These are phyloP conservation scores for Pelargonium exstipulatum DNA, from an alignment of 441 rosid genomes.

Conservation along the genomic window DNA sequence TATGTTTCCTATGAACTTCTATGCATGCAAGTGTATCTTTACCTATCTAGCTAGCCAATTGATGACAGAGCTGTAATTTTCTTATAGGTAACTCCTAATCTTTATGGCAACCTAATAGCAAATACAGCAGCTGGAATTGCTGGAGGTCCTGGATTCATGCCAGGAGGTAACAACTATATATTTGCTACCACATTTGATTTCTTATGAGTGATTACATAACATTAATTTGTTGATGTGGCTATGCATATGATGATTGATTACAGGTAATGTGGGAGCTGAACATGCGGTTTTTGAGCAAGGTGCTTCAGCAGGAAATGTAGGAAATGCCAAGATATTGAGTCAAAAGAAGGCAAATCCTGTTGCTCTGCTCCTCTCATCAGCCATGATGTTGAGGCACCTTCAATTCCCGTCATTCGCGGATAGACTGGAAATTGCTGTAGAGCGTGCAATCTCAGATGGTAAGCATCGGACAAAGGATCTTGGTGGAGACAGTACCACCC, in stretches of 20 bases:
- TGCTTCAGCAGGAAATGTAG: constrained; percentile 28
- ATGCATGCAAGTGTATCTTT: too few species aligned
- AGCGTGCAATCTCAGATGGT: constrained; percentile 12
- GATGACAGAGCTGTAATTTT: not conserved
- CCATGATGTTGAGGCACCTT: not conserved
- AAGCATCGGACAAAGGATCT: constrained; percentile 22
- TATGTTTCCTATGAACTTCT: too few species aligned
- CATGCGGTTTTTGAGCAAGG: constrained; percentile 28
- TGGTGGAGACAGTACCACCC: constrained; percentile 25
- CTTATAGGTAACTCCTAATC: constrained; percentile 1
- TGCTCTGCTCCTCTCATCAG: not conserved
- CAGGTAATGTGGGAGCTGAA: constrained; percentile 28
- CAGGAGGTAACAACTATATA: not conserved
- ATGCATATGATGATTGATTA: constrained; percentile 8
- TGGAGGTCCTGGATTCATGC: not conserved
- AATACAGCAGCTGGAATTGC: constrained; percentile 2
- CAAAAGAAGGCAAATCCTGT: constrained; percentile 17
- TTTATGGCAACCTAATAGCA: not conserved
- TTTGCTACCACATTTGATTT: not conserved
- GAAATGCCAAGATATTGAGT: constrained; percentile 18
- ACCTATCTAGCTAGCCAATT: too few species aligned
- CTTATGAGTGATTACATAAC: not conserved
- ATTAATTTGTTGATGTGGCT: not conserved
- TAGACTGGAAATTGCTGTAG: not conserved
- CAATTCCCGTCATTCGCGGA: not conserved